phyloP scores from a whole-genome alignment of 225 moss, liverwort and hornwort genomes.

The Sphagnum tenellum region DNA sequence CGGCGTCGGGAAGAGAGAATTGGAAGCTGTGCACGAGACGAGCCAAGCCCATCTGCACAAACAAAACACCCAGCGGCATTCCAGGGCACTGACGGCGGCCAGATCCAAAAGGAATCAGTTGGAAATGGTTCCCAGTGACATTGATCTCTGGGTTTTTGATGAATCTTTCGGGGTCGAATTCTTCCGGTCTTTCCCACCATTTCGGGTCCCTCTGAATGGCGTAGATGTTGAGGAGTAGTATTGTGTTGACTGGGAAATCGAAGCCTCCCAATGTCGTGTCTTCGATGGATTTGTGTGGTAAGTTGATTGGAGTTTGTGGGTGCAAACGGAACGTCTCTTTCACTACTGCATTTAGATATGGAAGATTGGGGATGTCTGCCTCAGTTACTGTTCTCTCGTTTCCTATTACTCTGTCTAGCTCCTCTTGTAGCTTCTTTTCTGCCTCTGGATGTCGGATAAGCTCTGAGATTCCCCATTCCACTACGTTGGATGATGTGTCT shows the following conservation, averaged over 20 bases:
- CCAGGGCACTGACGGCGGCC: constrained; percentile 53
- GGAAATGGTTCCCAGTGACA: constrained; percentile 20
- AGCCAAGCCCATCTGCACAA: constrained; percentile 26
- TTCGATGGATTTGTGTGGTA: constrained; percentile 22
- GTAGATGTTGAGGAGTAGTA: constrained; percentile 25
- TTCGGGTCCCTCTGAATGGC: constrained; percentile 32
- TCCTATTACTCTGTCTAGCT: constrained; percentile 18
- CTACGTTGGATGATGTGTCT: no score
- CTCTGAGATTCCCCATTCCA: no score
- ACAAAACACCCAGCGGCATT: constrained; percentile 36
- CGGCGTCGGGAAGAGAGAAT: not conserved
- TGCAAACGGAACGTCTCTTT: constrained; percentile 25
- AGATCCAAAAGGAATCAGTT: constrained; percentile 17
- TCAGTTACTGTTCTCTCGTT: constrained; percentile 16
- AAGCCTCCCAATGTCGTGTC: constrained; percentile 24
- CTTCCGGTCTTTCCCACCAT: constrained; percentile 25
- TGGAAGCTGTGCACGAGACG: constrained; percentile 19
- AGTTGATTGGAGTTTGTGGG: constrained; percentile 14
- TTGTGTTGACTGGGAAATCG: constrained; percentile 24
- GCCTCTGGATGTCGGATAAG: no score
- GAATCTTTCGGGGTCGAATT: constrained; percentile 36
- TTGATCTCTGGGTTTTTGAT: constrained; percentile 9
- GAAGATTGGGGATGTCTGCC: constrained; percentile 14
- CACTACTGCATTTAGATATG: constrained; percentile 12
- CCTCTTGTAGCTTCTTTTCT: not conserved